phyloP scores from a whole-genome alignment of 108 stramenopile genomes.

The Bacterosira constricta region DNA sequence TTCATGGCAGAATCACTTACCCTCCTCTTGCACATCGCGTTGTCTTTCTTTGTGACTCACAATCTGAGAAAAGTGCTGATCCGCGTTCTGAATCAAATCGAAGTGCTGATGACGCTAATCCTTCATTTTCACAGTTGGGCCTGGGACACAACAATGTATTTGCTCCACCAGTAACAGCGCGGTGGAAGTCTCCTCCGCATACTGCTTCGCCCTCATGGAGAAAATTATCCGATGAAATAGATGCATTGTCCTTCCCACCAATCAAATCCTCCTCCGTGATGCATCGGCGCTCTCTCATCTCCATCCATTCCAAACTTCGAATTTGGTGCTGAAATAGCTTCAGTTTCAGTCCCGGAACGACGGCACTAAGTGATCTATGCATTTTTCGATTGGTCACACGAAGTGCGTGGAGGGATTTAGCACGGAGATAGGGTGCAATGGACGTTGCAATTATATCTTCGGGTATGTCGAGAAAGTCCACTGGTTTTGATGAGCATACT shows the following conservation, averaged over 20 bases:
- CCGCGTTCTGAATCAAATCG: constrained; percentile 35
- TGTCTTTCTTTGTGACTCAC: background rate
- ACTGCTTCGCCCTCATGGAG: constrained; percentile 2
- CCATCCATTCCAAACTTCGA: constrained; percentile 78
- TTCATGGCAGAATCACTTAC: background rate
- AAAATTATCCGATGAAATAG: background rate
- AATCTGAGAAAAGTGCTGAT: background rate
- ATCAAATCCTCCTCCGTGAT: constrained; percentile 44
- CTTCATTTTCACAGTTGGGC: background rate
- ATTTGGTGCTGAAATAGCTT: constrained; percentile 77
- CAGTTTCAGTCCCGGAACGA: constrained; percentile 75
- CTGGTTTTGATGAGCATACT: background rate
- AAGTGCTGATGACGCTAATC: background rate
- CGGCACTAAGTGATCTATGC: constrained; percentile 39
- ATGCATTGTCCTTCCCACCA: background rate
- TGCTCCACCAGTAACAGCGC: constrained; percentile 69
- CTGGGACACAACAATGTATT: constrained; percentile 40
- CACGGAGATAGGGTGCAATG: constrained; percentile 62
- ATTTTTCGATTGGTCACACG: constrained; percentile 58
- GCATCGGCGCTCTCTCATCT: constrained; percentile 54
- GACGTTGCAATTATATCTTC: constrained; percentile 55
- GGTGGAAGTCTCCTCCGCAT: constrained; percentile 57
- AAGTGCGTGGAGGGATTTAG: constrained; percentile 59
- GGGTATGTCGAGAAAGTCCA: constrained; percentile 38
- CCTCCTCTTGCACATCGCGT: constrained; percentile 48